phyloP scores from a whole-genome alignment of 2,329 filamentous ascomycete species.

The Curvularia eragrostidis region DNA sequence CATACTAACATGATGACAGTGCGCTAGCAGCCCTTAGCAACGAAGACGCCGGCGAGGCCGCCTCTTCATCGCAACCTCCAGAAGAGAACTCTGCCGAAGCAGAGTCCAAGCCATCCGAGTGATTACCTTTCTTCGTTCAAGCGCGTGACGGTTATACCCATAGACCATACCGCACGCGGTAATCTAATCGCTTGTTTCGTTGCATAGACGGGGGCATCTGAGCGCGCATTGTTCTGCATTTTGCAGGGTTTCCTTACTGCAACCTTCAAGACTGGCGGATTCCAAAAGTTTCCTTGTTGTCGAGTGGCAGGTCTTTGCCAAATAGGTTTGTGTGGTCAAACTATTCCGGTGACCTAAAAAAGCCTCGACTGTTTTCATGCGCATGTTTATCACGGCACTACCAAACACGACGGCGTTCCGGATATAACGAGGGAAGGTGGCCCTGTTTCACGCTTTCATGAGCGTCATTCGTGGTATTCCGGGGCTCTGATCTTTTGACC shows the following conservation, averaged over 20 bases:
- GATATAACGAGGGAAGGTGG: constrained; percentile 26
- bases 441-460: constrained; percentile 30
- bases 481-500: constrained; percentile 18
- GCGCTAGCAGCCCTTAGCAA: constrained; percentile 62
- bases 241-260: constrained; percentile 34
- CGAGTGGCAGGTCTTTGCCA: constrained; percentile 20
- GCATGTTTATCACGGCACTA: constrained; percentile 19
- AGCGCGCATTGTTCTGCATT: constrained; percentile 50
- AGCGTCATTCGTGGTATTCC: constrained; percentile 29
- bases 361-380: constrained; percentile 21
- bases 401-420: constrained; percentile 38
- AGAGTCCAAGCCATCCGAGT: constrained; percentile 47
- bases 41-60: constrained; percentile 62
- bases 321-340: constrained; percentile 24
- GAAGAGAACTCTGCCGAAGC: constrained; percentile 30
- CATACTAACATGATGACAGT: constrained; percentile 47
- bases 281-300: constrained; percentile 40
- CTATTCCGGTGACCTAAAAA: constrained; percentile 19
- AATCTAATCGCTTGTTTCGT: constrained; percentile 51
- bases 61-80: constrained; percentile 73
- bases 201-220: constrained; percentile 51
- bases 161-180: constrained; percentile 47
- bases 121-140: constrained; percentile 46
- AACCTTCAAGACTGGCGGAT: constrained; percentile 30
- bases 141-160: constrained; percentile 46